phyloP scores from a whole-genome alignment of 371 early-diverging fungal species.

The Massospora cicadina region DNA sequence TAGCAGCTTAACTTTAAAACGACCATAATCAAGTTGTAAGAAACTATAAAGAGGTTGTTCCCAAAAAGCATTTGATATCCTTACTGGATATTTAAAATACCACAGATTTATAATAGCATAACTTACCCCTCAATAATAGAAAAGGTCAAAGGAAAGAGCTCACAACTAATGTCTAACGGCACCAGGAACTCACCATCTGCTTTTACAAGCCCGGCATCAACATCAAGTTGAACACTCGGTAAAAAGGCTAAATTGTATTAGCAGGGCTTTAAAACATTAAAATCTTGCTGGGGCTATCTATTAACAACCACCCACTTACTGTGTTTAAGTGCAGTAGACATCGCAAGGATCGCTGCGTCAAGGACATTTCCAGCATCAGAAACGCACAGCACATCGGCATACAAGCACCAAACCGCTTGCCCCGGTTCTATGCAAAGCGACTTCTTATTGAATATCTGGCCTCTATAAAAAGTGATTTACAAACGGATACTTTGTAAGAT shows the following conservation, averaged over 20 bases:
- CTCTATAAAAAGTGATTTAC: constrained; percentile 16
- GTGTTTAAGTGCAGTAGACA: constrained; percentile 48
- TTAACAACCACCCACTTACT: constrained; percentile 22
- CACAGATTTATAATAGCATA: not conserved
- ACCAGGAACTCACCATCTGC: constrained; percentile 23
- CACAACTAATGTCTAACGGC: constrained; percentile 26
- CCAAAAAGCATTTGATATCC: too few species aligned
- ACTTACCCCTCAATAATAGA: constrained; percentile 35
- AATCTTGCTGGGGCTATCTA: too few species aligned
- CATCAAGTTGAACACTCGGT: constrained; percentile 35
- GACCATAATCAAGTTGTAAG: too few species aligned
- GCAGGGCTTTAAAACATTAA: too few species aligned
- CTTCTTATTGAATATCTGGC: constrained; percentile 41
- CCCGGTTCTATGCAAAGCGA: constrained; percentile 65
- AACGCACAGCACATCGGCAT: constrained; percentile 77
- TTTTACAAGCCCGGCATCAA: constrained; percentile 38
- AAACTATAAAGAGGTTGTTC: too few species aligned
- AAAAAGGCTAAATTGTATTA: constrained; percentile 50
- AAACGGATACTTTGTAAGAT: not conserved
- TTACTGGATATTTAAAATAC: not conserved
- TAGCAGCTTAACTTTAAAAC: too few species aligned
- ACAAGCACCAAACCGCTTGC: constrained; percentile 75
- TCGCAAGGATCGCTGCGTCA: constrained; percentile 70
- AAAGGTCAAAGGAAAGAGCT: constrained; percentile 45
- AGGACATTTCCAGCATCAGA: constrained; percentile 79